phyloP scores from a whole-genome alignment of 352 stramenopile genomes.

The Plasmopara muralis region DNA sequence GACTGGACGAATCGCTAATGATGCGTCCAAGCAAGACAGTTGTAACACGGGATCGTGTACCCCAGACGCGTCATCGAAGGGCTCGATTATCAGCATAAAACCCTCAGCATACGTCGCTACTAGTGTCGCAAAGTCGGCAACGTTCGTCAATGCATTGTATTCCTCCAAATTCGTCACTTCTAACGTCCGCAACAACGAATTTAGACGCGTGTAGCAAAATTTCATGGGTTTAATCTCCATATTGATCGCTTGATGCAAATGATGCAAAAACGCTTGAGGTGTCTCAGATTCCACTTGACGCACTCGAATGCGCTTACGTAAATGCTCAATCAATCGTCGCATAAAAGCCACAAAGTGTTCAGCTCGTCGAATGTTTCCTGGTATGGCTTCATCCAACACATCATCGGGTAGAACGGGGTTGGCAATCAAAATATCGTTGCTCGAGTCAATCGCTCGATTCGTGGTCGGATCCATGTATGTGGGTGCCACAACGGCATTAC shows the following conservation, averaged over 20 bases:
- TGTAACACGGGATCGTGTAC: constrained; percentile 85
- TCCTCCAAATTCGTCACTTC: constrained; percentile 97
- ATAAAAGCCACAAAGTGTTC: constrained; percentile 99
- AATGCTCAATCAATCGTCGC: constrained; percentile 93
- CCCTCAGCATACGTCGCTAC: constrained; percentile 96
- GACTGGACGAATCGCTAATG: constrained; percentile 96
- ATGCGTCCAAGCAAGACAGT: constrained; percentile 95
- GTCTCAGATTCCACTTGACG: constrained; percentile 94
- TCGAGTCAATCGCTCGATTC: constrained; percentile 39
- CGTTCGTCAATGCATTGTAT: constrained; percentile 91
- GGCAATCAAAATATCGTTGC: constrained; percentile 59
- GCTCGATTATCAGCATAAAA: constrained; percentile 98
- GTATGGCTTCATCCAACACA: constrained; percentile 95
- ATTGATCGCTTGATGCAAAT: constrained; percentile 88
- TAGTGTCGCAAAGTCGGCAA: constrained; percentile 97
- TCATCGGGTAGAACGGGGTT: constrained; percentile 87
- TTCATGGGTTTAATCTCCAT: constrained; percentile 97
- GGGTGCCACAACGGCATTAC: constrained; percentile 61
- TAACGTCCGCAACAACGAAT: constrained; percentile 93
- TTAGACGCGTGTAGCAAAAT: constrained; percentile 96
- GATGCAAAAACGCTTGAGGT: constrained; percentile 94
- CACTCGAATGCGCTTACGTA: constrained; percentile 77
- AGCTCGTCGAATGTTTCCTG: constrained; percentile 95
- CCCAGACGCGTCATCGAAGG: constrained; percentile 77
- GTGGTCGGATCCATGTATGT: constrained; percentile 40